Percentiles rank a stretch among this genome's conserved stretches.
Conservation (phyloP, 2,329 filamentous ascomycete species). For the Apiospora rasikravindrae region DNA sequence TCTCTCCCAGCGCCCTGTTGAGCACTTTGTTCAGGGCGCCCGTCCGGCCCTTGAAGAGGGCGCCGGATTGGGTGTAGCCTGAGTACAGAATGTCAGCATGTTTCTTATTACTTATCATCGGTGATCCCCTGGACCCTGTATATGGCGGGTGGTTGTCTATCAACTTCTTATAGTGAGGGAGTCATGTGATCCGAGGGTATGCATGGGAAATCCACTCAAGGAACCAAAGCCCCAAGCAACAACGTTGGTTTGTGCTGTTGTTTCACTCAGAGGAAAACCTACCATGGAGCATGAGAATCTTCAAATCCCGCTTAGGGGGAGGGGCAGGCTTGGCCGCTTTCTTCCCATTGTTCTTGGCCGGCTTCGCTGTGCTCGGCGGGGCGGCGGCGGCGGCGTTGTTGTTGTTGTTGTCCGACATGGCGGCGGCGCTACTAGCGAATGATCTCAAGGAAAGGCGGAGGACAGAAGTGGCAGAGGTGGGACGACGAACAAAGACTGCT, state of each 20-base stretch:
- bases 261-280: constrained; percentile 27
- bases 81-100: not conserved
- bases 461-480: not conserved
- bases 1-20: constrained; percentile 68
- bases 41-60: constrained; percentile 85
- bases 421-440: not conserved
- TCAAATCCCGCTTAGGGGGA: constrained; percentile 56
- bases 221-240: not conserved
- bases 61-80: constrained; percentile 91
- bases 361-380: constrained; percentile 5
- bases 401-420: constrained; percentile 7
- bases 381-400: not conserved
- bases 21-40: constrained; percentile 84
- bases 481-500: not conserved
- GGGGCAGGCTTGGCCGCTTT: constrained; percentile 36
- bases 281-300: constrained; percentile 81
- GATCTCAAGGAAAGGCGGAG: not conserved
- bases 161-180: not conserved
- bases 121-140: not conserved
- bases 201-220: not conserved
- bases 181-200: not conserved
- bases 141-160: not conserved
- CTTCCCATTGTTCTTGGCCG: constrained; percentile 15
- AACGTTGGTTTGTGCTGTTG: not conserved
- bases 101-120: not conserved